These are phyloP conservation scores for Fusarium irregulare DNA, from an alignment of 2,329 filamentous ascomycete genomes.

Conservation along the genomic window DNA sequence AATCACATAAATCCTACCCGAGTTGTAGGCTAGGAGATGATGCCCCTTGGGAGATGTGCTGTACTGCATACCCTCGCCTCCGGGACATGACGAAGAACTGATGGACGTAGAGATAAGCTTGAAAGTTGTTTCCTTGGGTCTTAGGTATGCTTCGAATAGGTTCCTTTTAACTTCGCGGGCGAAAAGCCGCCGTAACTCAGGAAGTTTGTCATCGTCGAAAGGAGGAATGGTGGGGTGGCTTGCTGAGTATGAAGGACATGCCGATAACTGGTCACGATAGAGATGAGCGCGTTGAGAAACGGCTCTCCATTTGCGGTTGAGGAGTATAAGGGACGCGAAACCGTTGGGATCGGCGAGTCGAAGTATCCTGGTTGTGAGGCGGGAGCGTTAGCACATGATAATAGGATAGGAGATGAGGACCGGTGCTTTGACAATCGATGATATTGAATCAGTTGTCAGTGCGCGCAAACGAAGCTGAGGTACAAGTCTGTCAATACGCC, in stretches of 20 bases:
- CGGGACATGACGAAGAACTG: slow-evolving; percentile 84
- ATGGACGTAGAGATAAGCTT: slow-evolving; percentile 86
- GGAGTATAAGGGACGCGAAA: slow-evolving; percentile 73
- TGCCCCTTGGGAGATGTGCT: slow-evolving; percentile 80
- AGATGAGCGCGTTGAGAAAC: slow-evolving; percentile 72
- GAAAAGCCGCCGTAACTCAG: slow-evolving; percentile 72
- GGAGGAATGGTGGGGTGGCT: slow-evolving; percentile 58
- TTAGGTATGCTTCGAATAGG: slow-evolving; percentile 79
- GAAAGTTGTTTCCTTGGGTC: slow-evolving; percentile 76
- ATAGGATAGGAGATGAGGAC: neutral
- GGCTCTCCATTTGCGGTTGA: slow-evolving; percentile 74
- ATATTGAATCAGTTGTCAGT: neutral
- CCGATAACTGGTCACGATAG: slow-evolving; percentile 71
- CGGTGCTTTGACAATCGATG: neutral
- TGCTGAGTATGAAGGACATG: slow-evolving; percentile 68
- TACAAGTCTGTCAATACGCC: neutral
- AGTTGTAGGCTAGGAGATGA: slow-evolving; percentile 83
- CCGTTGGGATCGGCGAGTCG: slow-evolving; percentile 68
- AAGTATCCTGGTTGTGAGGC: slow-evolving; percentile 64
- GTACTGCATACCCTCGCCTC: slow-evolving; percentile 88
- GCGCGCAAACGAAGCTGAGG: neutral
- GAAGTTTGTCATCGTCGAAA: slow-evolving; percentile 63
- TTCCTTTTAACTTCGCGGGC: slow-evolving; percentile 78
- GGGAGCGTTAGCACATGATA: slow-evolving; percentile 31
- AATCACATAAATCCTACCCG: slow-evolving; percentile 83